Evolutionary conservation across 129 eudicot genomes (phyloP), one percentile per base, ranked within the genome.

Genomic region (Kitagawia praeruptora): DNA sequence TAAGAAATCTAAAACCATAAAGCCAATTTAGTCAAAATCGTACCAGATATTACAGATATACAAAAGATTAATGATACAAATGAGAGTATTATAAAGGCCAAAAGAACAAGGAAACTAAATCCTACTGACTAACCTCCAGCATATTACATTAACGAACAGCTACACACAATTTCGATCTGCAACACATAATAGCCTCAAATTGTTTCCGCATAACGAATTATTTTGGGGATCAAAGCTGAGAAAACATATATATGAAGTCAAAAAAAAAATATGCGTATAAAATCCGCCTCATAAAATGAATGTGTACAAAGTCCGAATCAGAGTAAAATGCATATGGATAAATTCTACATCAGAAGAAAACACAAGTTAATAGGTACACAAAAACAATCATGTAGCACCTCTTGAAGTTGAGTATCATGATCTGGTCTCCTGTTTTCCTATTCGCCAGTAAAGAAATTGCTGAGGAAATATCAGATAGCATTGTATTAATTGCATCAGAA

Each of bases 331-430:
- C 25, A 53, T 1, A 5, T 13, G 21, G 5, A 48, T 48, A 48
- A 53, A 18, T 9, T 53, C 61, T 28, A 23, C 74, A 38, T 38
- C 51, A 4, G n/a, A 28, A 61, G 23, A 53, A 18, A 18, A 53
- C 25, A 53, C 5, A 53, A 53, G 7, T 53, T 53, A 23, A 48
- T 14, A 48, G 14, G 15, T 18, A 9, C 47, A 75, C 12, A n/a
- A 1, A 51, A 53, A 70, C 2, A 64, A 66, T 78, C 37, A 28
- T 12, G 61, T 38, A 70, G 51, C 51, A 94, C 98, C 98, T 95
- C 85, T 85, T 95, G 44, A 97, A 95, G 87, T 95, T 95, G 69
- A 95, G 96, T 81, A 92, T 92, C 98, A 95, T 88, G 79, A 95
- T 86, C 49, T 88, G 74, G 86, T 95, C 98, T 75, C 98, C 72